phyloP scores from a whole-genome alignment of 1,284 basidiomycete genomes.

The Marasmius oreades region DNA sequence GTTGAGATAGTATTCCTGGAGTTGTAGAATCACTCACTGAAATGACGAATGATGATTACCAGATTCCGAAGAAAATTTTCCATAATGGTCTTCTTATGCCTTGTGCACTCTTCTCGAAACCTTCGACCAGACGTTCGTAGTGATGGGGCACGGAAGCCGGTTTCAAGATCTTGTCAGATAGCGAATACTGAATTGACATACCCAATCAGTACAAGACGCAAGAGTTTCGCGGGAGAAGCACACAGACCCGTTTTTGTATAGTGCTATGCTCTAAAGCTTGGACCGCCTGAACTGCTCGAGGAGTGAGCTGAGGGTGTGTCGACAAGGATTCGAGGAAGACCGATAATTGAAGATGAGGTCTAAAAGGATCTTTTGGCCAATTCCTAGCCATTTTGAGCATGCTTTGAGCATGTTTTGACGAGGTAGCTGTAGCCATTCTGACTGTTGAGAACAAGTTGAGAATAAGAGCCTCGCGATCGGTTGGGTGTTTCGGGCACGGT shows the following conservation, averaged over 20 bases:
- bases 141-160: constrained; percentile 69
- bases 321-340: constrained; percentile 61
- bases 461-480: too few species aligned
- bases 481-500: too few species aligned
- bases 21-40: not conserved
- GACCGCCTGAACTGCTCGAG: constrained; percentile 53
- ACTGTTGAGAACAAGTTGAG: not conserved
- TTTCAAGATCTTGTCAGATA: constrained; percentile 57
- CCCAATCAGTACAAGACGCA: constrained; percentile 9
- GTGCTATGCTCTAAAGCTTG: constrained; percentile 50
- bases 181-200: constrained; percentile 48
- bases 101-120: constrained; percentile 65
- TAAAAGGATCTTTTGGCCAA: constrained; percentile 70
- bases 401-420: constrained; percentile 43
- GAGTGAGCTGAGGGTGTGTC: constrained; percentile 62
- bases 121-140: constrained; percentile 68
- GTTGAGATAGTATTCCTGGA: too few species aligned
- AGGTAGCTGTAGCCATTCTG: constrained; percentile 25
- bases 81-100: constrained; percentile 77
- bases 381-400: constrained; percentile 48
- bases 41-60: constrained; percentile 40
- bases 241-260: constrained; percentile 50
- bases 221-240: constrained; percentile 29
- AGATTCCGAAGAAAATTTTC: constrained; percentile 75
- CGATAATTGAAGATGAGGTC: constrained; percentile 69